Evolutionary conservation across 2,329 filamentous ascomycete genomes (phyloP).

Genomic region (Berkeleyomyces rouxiae): DNA sequence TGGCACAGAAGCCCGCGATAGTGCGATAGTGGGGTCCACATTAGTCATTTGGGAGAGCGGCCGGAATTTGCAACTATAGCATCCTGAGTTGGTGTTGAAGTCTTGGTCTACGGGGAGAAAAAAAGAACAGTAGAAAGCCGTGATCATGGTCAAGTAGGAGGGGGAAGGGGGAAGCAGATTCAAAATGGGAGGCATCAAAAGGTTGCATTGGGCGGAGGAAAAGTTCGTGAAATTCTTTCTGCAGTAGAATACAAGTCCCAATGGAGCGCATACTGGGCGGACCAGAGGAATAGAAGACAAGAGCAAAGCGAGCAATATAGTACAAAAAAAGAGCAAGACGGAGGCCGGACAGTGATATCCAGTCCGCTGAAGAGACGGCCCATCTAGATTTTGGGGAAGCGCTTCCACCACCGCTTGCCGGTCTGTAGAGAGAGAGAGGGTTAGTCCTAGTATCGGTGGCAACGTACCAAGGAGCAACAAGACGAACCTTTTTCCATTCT

Average conservation of each 20-base stretch:
- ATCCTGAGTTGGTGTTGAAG: background rate
- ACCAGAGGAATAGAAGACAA: slow-evolving; percentile 5
- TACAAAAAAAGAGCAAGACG: slow-evolving; percentile 4
- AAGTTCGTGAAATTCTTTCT: slow-evolving; percentile 8
- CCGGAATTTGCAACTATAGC: background rate
- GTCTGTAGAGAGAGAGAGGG: slow-evolving; percentile 2
- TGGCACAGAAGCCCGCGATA: background rate
- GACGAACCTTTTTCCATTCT: slow-evolving; percentile 75
- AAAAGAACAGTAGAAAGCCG: no score
- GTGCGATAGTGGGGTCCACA: slow-evolving; percentile 5
- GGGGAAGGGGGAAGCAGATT: no score
- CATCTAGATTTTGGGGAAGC: slow-evolving; percentile 34
- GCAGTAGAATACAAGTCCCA: slow-evolving; percentile 12
- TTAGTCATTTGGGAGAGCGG: background rate
- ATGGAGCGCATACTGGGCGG: slow-evolving; percentile 1
- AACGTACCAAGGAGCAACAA: background rate
- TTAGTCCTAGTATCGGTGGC: background rate
- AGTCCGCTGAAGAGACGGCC: background rate
- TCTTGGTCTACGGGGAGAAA: no score
- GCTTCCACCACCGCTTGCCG: slow-evolving; percentile 13
- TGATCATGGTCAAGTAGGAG: no score
- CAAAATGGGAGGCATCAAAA: no score
- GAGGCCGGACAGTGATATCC: background rate
- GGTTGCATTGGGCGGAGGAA: background rate
- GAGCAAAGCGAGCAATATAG: slow-evolving; percentile 10